Evolutionary conservation across 202 grass and related monocot genomes (phyloP).

Genomic region (Hordeum pubiflorum): DNA sequence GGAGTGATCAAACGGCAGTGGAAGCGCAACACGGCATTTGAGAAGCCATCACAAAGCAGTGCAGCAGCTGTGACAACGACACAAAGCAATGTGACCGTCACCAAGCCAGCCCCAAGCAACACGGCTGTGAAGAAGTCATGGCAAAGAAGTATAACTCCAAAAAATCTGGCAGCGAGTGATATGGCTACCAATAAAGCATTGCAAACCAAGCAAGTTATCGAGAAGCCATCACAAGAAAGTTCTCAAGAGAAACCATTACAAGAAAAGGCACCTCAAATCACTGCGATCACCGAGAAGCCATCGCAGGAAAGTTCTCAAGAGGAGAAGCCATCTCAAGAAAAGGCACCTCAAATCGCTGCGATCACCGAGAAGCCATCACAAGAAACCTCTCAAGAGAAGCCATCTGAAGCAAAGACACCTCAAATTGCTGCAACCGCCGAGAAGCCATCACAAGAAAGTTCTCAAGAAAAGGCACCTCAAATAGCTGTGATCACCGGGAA

Average conservation of each 20-base stretch:
- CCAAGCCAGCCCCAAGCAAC: slow-evolving; percentile 23
- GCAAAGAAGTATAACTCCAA: slow-evolving; percentile 35
- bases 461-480: neutral
- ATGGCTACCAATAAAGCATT: slow-evolving; percentile 10
- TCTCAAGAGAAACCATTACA: slow-evolving; percentile 4
- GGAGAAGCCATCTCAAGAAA: slow-evolving; percentile 17
- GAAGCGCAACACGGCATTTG: slow-evolving; percentile 28
- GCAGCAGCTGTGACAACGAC: slow-evolving; percentile 10
- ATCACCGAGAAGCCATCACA: neutral
- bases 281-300: neutral
- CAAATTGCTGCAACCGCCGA: neutral
- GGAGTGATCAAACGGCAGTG: slow-evolving; percentile 37
- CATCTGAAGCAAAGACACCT: slow-evolving; percentile 13
- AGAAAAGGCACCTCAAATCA: slow-evolving; percentile 15
- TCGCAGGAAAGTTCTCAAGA: slow-evolving; percentile 4
- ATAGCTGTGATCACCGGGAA: neutral
- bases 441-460: slow-evolving; percentile 16
- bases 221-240: slow-evolving; percentile 16
- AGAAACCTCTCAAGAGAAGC: slow-evolving; percentile 7
- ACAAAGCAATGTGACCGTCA: slow-evolving; percentile 29
- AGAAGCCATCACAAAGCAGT: slow-evolving; percentile 36
- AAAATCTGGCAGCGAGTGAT: slow-evolving; percentile 11
- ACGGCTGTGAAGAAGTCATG: slow-evolving; percentile 21
- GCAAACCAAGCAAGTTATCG: slow-evolving; percentile 16
- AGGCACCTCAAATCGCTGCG: neutral